These are phyloP conservation scores for Limnanthes douglasii DNA, from an alignment of 345 rosid species.

Conservation along the genomic window DNA sequence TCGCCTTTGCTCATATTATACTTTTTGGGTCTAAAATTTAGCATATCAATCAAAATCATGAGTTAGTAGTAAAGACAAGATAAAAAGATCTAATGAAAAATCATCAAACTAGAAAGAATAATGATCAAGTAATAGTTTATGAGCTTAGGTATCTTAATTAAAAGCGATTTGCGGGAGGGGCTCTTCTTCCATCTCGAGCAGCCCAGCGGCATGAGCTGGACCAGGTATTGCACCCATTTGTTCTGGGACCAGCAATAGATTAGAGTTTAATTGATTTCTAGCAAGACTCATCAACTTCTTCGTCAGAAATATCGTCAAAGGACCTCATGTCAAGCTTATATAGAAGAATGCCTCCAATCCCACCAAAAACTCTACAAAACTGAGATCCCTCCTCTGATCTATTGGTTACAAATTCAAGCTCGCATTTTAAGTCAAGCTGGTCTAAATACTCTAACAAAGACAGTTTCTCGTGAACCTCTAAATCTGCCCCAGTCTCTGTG, in stretches of 20 bases:
- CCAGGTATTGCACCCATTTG: conserved; percentile 6
- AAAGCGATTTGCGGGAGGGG: too few relatives aligned
- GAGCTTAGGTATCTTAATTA: too few relatives aligned
- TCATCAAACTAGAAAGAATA: too few relatives aligned
- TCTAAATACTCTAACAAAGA: conserved; percentile 20
- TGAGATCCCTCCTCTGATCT: conserved; percentile 20
- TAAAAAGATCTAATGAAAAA: too few relatives aligned
- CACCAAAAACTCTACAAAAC: conserved; percentile 23
- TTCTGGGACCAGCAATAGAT: conserved; percentile 8
- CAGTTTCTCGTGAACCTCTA: conserved; percentile 19
- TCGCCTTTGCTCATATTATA: too few relatives aligned
- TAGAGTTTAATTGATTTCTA: conserved; percentile 12
- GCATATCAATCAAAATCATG: too few relatives aligned
- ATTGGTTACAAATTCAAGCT: conserved; percentile 20
- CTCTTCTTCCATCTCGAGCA: too few relatives aligned
- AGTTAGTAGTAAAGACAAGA: too few relatives aligned
- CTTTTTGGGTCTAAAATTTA: too few relatives aligned
- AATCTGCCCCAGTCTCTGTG: conserved; percentile 5
- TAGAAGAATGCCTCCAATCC: conserved; percentile 21
- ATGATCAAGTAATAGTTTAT: too few relatives aligned
- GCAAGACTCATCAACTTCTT: conserved; percentile 9
- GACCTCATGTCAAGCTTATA: conserved; percentile 13
- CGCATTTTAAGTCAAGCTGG: conserved; percentile 14
- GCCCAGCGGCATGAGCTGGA: too few relatives aligned
- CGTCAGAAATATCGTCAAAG: conserved; percentile 7